Evolutionary conservation across 169 alveolate species (phyloP), one percentile per base, ranked within the genome.

Genomic region (Toxoplasma gondii): DNA sequence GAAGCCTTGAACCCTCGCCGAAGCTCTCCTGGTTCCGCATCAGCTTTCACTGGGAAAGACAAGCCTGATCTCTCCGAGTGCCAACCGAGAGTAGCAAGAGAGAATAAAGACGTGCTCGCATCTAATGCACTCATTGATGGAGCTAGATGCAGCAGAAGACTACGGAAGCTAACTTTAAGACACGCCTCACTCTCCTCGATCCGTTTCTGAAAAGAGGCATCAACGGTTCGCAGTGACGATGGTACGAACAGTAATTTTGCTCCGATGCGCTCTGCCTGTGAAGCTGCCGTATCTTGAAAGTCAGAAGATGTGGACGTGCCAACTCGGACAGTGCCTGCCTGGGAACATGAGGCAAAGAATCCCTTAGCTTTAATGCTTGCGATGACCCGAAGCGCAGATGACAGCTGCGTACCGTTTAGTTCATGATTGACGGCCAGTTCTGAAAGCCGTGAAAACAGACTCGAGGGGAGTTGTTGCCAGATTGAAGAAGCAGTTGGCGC

Each of bases 11-110:
- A 5, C n/a, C 49, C 44, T 74, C 43, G 17, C 2, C n/a, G 45
- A 5, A 34, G 19, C 84, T 41, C 84, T 16, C 43, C 84, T 31
- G 24, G 45, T 2, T 16, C 27, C 43, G 17, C 84, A n/a, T n/a
- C 84, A 10, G 43, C 44, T 19, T 74, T n/a, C 39, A 22, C 84
- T 27, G 43, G 84, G 9, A 10, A 31, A 4, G 74, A 16, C 34
- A 22, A 16, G 24, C 74, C 29, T 19, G 74, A 64, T 16, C 31
- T 27, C 84, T 10, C 84, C 31, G 84, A 31, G 19, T 31, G 1
- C 84, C 84, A 74, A n/a, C 44, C 84, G 84, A 74, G 84, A 1
- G 43, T 12, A 19, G 84, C 84, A n/a, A 74, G 84, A 16, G 84
- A 74, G 84, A 34, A 74, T n/a, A 74, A n/a, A 31, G 84, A 17